These are phyloP conservation scores for Styphnolobium japonicum DNA, from an alignment of 306 rosid species.

Conservation along the genomic window DNA sequence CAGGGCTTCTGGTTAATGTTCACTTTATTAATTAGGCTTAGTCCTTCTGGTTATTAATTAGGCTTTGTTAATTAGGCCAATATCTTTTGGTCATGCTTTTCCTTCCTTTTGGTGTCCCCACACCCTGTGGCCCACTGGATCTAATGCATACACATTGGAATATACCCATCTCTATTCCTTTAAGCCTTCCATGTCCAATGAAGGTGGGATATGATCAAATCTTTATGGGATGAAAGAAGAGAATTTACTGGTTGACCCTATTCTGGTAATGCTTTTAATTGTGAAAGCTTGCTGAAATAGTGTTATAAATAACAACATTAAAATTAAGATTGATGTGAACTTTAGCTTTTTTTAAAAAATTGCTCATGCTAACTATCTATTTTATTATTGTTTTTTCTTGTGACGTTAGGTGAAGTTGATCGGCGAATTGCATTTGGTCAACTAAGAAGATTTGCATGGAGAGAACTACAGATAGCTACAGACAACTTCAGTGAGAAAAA, in stretches of 20 bases:
- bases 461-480: slow-evolving; percentile 90
- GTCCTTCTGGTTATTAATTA: background rate
- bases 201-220: background rate
- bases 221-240: background rate
- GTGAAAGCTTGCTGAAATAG: background rate
- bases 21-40: background rate
- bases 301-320: background rate
- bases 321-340: background rate
- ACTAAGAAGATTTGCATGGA: slow-evolving; percentile 84
- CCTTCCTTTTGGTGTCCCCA: slow-evolving; percentile 2
- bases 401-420: slow-evolving; percentile 83
- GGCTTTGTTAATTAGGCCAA: background rate
- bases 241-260: slow-evolving; percentile 2
- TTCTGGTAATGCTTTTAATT: background rate
- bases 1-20: background rate
- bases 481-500: slow-evolving; percentile 87
- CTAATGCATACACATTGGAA: background rate
- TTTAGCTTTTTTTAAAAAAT: background rate
- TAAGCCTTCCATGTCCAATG: background rate
- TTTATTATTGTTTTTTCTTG: background rate
- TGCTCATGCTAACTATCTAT: background rate
- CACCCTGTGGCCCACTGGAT: background rate
- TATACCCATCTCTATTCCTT: background rate
- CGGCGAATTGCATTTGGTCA: slow-evolving; percentile 97
- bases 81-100: background rate